Evolutionary conservation across 192 early-diverging fungal genomes (phyloP).

Genomic region (Mortierella hygrophila): DNA sequence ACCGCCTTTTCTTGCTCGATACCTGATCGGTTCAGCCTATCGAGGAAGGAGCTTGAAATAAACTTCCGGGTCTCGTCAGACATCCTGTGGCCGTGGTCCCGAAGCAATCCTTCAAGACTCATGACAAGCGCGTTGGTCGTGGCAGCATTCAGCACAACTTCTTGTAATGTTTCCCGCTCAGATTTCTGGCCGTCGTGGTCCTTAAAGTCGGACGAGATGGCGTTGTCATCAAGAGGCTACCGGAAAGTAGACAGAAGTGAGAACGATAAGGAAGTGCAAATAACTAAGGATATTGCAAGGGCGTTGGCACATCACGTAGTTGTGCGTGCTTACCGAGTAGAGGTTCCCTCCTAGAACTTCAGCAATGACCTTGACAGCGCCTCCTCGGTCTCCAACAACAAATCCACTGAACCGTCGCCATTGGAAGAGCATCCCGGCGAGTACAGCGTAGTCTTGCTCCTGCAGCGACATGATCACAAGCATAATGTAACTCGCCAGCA

Average conservation of each 20-base stretch:
- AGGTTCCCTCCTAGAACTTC: conserved; percentile 44
- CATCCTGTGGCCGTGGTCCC: conserved; percentile 52
- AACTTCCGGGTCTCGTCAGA: conserved; percentile 50
- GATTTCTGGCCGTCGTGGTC: conserved; percentile 23
- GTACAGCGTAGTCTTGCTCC: conserved; percentile 38
- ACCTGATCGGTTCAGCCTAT: conserved; percentile 38
- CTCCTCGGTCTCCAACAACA: conserved; percentile 52
- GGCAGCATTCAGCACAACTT: conserved; percentile 31
- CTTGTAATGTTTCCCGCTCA: conserved; percentile 31
- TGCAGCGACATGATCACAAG: conserved; percentile 47
- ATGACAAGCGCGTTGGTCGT: conserved; percentile 53
- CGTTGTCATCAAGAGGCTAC: conserved; percentile 36
- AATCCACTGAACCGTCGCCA: conserved; percentile 53
- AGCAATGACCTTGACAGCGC: conserved; percentile 49
- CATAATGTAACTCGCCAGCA: conserved; percentile 54
- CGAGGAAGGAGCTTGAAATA: conserved; percentile 45
- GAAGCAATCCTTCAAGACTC: conserved; percentile 48
- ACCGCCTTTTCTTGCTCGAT: conserved; percentile 43
- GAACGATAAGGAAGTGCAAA: not conserved
- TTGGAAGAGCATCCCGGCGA: conserved; percentile 51
- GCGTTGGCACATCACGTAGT: not conserved
- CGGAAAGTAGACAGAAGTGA: not conserved
- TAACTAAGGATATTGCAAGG: not conserved
- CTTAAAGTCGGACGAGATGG: conserved; percentile 13
- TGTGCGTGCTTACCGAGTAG: conserved; percentile 31